phyloP scores from a whole-genome alignment of 495 filamentous ascomycete genomes.

The Penicillium robsamsonii region DNA sequence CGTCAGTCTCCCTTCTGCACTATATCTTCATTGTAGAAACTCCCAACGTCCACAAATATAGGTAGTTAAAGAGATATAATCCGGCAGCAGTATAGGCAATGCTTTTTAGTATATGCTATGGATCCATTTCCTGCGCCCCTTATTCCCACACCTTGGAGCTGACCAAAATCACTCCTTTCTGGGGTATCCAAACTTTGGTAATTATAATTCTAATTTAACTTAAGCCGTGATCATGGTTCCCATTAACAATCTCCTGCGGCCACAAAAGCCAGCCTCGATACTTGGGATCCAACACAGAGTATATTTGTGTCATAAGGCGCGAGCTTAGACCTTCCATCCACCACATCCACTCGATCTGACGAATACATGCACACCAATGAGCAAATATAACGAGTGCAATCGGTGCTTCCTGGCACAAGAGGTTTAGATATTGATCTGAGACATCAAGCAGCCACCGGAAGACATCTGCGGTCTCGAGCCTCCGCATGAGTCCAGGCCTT shows the following conservation, averaged over 20 bases:
- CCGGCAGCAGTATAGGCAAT: no score
- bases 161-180: no score
- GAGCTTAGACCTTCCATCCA: constrained; percentile 32
- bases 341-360: constrained; percentile 33
- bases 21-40: no score
- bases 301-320: constrained; percentile 26
- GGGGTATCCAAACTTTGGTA: no score
- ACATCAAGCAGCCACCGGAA: constrained; percentile 26
- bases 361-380: constrained; percentile 32
- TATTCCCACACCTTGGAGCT: not conserved
- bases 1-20: no score
- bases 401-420: constrained; percentile 19
- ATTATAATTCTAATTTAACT: not conserved
- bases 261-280: constrained; percentile 23
- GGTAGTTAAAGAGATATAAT: no score
- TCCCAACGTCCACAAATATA: no score
- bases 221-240: not conserved
- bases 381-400: constrained; percentile 29
- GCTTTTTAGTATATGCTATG: no score
- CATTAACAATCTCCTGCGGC: constrained; percentile 10
- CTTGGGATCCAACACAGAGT: constrained; percentile 14
- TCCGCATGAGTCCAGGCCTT: constrained; percentile 4
- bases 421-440: constrained; percentile 25
- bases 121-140: not conserved
- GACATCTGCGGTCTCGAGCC: constrained; percentile 23